A percentile compares a stretch with the other conserved stretches of the same genome.
phyloP scores from a whole-genome alignment of 73 alveolate genomes.

The Paramecium sexaurelia region DNA sequence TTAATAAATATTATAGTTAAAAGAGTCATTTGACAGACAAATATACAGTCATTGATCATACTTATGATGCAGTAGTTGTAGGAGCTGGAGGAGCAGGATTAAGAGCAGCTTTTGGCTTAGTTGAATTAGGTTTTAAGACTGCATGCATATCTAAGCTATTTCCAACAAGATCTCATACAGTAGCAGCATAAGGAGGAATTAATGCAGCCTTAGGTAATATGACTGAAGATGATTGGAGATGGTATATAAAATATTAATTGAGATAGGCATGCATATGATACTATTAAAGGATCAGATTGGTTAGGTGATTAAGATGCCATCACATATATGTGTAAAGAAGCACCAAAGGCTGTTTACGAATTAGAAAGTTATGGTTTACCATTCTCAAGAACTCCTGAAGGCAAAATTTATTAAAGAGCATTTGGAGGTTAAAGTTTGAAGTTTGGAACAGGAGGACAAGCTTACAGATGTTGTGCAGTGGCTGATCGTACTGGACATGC shows the following conservation, averaged over 20 bases:
- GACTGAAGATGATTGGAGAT: conserved; percentile 97
- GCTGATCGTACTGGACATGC: conserved; percentile 99
- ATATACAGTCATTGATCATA: conserved; percentile 90
- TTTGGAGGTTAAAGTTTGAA: conserved; percentile 94
- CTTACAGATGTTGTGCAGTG: conserved; percentile 91
- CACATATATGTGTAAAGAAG: conserved; percentile 94
- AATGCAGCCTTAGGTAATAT: conserved; percentile 97
- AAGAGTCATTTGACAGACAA: conserved; percentile 74
- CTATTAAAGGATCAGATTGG: conserved; percentile 87
- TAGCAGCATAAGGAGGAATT: conserved; percentile 95
- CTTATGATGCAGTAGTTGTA: conserved; percentile 92
- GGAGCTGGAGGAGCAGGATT: conserved; percentile 98
- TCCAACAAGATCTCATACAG: conserved; percentile 99
- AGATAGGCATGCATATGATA: conserved; percentile 89
- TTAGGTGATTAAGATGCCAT: conserved; percentile 97
- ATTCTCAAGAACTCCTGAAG: conserved; percentile 95
- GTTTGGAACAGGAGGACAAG: conserved; percentile 90
- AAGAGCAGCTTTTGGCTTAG: conserved; percentile 97
- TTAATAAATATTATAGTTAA: not conserved
- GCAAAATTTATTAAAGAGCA: conserved; percentile 96
- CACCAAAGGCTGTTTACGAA: conserved; percentile 94
- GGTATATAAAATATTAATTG: conserved; percentile 63
- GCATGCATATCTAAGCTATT: conserved; percentile 96
- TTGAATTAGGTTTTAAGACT: conserved; percentile 94
- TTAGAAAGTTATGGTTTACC: conserved; percentile 96